A percentile compares a stretch with the other conserved stretches of the same genome.
Conservation (phyloP, 768 basidiomycete genomes). For the Daedaleopsis nitida region DNA sequence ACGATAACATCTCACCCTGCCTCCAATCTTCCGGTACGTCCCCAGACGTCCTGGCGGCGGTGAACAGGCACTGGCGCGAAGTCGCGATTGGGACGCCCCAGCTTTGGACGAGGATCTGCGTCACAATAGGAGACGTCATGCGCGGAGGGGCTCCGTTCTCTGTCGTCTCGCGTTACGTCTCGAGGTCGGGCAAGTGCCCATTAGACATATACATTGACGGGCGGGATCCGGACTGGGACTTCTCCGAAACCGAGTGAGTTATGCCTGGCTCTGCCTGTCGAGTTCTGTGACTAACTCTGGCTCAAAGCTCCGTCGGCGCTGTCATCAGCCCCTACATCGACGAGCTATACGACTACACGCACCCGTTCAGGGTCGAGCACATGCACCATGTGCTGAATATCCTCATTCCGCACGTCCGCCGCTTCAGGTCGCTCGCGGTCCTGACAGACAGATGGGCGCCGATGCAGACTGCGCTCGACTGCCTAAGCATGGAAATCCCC, state of each 20-base stretch:
- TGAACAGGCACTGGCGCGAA: slow-evolving; percentile 54
- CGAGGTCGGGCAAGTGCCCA: slow-evolving; percentile 50
- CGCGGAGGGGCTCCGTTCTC: background rate
- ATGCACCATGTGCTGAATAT: slow-evolving; percentile 48
- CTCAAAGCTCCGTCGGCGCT: slow-evolving; percentile 9
- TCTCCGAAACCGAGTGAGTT: slow-evolving; percentile 49
- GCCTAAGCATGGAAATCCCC: slow-evolving; percentile 37
- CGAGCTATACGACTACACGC: slow-evolving; percentile 17
- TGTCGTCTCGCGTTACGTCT: slow-evolving; percentile 34
- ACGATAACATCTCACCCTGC: slow-evolving; percentile 14
- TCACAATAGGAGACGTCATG: slow-evolving; percentile 36
- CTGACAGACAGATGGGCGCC: slow-evolving; percentile 61
- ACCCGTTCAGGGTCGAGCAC: slow-evolving; percentile 21
- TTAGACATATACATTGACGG: slow-evolving; percentile 61
- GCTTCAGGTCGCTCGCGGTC: slow-evolving; percentile 56
- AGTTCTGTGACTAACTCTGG: background rate
- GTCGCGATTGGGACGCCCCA: slow-evolving; percentile 50
- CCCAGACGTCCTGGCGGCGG: slow-evolving; percentile 49
- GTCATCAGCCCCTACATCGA: slow-evolving; percentile 17
- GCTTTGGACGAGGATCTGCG: slow-evolving; percentile 58
- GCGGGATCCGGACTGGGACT: slow-evolving; percentile 61
- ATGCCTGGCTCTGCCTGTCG: background rate
- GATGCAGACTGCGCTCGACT: slow-evolving; percentile 52
- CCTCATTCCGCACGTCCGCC: slow-evolving; percentile 52
- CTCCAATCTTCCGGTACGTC: slow-evolving; percentile 30